Base-by-base conservation (phyloP, 352 stramenopile genomes). In the Phytophthora cryptogea region DNA sequence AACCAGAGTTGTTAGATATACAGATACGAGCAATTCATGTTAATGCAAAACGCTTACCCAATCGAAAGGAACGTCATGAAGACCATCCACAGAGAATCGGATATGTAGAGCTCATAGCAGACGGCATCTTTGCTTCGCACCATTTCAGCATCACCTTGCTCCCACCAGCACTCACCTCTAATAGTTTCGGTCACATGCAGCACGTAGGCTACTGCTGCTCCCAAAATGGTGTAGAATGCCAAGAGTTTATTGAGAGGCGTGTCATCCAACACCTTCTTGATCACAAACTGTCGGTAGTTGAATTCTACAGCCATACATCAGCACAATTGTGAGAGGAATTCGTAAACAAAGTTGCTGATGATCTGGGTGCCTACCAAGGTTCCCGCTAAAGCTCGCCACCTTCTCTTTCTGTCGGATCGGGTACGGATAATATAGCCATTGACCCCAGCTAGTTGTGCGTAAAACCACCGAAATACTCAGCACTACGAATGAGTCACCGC, bases 251-350 rank as follows among this genome's bases (percentile, higher is more conserved):
- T 59, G 9, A 89, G 32, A 9, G 77, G 76, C 9, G 49, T 62
- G 28, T 90, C 78, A 20, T 89, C 76, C 28, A 90, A 59, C 10
- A 89, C 78, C 53, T 89, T 90, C 54, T 89, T 90, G 49, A 90
- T 67, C 43, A 89, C 81, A 26, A 90, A 90, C 40, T 82, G 63
- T 7, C 66, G 67, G 40, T 90, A 90, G 41, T 63, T 82, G 49
- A 90, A 89, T 47, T 90, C 76, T 84, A 51, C 14, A 6, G 20
- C 20, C 20, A 23, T 23, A 16, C 26, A 36, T n/a, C 17, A 26
- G 16, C 8, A 23, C n/a, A 17, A 41, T 20, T 23, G 20, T 49
- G 4, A 36, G 20, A 28, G 14, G 11, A 16, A 11, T 4, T 31
- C 43, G 16, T 17, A 31, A 54, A 26, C 28, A 10, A 44, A 23